Percentiles rank a stretch among this genome's conserved stretches.
Evolutionary conservation across 2,329 filamentous ascomycete species (phyloP).

Genomic region (Xylariales sp.): DNA sequence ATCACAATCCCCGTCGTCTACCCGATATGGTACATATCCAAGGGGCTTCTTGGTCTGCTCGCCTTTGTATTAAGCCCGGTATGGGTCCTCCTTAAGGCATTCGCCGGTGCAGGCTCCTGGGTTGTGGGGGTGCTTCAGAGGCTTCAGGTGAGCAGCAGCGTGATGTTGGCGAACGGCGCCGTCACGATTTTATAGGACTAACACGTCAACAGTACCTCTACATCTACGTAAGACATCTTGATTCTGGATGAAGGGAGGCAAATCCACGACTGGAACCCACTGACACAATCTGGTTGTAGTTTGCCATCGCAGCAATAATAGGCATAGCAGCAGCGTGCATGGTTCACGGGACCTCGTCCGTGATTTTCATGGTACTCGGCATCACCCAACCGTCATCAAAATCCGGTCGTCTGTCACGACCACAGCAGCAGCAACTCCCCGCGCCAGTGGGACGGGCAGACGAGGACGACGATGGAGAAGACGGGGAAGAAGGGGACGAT

Average conservation of each 20-base stretch:
- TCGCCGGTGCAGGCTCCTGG: constrained; percentile 12
- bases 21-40: constrained; percentile 20
- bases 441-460: no score
- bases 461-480: no score
- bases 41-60: constrained; percentile 11
- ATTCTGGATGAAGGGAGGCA: not conserved
- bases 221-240: constrained; percentile 24
- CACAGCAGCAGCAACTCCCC: no score
- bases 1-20: no score
- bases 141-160: constrained; percentile 21
- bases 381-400: constrained; percentile 17
- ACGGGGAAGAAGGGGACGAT: no score
- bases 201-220: constrained; percentile 22
- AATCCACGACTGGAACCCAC: not conserved
- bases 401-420: no score
- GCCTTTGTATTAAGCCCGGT: constrained; percentile 25
- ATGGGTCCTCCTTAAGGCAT: constrained; percentile 15
- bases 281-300: constrained; percentile 13
- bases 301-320: constrained; percentile 25
- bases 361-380: constrained; percentile 24
- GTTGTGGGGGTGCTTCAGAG: constrained; percentile 17
- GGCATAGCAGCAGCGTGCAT: constrained; percentile 21
- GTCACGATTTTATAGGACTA: not conserved
- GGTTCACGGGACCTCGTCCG: constrained; percentile 22
- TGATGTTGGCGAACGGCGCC: not conserved